A percentile compares a stretch with the other conserved stretches of the same genome.
Conservation (phyloP, 2,329 filamentous ascomycete genomes). For the Didymellaceae sp. region DNA sequence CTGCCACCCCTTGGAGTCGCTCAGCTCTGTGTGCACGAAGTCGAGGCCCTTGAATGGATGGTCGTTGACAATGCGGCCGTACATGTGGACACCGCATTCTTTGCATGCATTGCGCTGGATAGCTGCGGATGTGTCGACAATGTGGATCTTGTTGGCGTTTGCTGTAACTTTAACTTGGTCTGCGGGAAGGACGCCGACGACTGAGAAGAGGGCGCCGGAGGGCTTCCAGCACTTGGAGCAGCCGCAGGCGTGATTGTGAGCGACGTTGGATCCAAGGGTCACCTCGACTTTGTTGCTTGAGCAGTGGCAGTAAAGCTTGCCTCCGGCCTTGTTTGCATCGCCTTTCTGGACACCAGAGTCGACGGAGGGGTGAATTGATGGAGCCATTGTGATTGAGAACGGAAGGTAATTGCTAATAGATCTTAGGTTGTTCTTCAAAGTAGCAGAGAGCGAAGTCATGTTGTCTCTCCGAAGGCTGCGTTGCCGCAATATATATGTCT, state of each 20-base stretch:
- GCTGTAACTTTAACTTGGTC: constrained; percentile 64
- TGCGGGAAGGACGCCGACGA: constrained; percentile 67
- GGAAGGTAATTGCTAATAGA: constrained; percentile 17
- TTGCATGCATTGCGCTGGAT: constrained; percentile 58
- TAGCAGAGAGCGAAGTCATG: not conserved
- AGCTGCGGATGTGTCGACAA: constrained; percentile 64
- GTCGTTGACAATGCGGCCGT: constrained; percentile 68
- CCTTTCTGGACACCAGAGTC: constrained; percentile 68
- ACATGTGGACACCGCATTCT: constrained; percentile 65
- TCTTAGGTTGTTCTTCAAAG: not conserved
- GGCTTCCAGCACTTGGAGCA: constrained; percentile 79
- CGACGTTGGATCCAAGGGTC: constrained; percentile 63
- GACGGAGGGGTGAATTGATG: constrained; percentile 66
- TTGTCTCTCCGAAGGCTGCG: not conserved
- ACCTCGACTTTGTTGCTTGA: constrained; percentile 62
- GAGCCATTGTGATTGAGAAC: constrained; percentile 30
- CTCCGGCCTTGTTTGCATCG: constrained; percentile 61
- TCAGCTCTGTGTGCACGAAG: constrained; percentile 71
- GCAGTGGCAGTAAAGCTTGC: constrained; percentile 69
- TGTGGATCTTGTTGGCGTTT: constrained; percentile 62
- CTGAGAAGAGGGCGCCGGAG: constrained; percentile 65
- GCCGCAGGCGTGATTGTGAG: constrained; percentile 74
- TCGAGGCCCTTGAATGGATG: constrained; percentile 73
- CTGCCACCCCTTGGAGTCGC: constrained; percentile 69
- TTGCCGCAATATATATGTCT: constrained; percentile 13